Conservation (phyloP, 2,329 filamentous ascomycete genomes). For the Seiridium unicorne region DNA sequence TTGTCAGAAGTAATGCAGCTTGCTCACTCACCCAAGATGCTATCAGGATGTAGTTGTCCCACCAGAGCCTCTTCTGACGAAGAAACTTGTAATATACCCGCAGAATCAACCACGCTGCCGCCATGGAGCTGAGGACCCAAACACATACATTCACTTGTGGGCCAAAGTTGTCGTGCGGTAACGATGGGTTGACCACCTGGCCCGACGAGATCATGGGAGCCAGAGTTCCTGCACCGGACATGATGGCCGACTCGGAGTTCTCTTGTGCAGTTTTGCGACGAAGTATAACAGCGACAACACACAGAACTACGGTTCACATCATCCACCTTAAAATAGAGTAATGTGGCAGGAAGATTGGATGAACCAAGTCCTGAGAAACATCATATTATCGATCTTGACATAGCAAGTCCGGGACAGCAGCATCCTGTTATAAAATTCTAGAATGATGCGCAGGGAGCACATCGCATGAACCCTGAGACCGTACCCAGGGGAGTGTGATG, state of each 20-base stretch:
- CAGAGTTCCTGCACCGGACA: neutral
- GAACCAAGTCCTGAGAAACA: neutral
- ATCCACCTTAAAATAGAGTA: neutral
- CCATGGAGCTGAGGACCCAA: conserved; percentile 4
- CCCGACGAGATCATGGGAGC: neutral
- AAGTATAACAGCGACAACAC: neutral
- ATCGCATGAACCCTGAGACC: neutral
- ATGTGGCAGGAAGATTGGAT: neutral
- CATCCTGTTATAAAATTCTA: neutral
- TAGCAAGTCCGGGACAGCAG: neutral
- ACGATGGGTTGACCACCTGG: conserved; percentile 2
- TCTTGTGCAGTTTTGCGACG: neutral
- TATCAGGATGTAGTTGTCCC: conserved; percentile 29
- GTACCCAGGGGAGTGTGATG: neutral
- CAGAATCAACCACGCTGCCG: conserved; percentile 8
- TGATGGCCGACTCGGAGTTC: neutral
- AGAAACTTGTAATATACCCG: conserved; percentile 22
- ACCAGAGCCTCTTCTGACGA: conserved; percentile 24
- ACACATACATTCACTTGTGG: neutral
- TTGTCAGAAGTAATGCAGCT: neutral
- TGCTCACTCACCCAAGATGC: conserved; percentile 20
- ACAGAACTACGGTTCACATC: neutral
- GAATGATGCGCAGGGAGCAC: neutral
- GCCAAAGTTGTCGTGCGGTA: conserved; percentile 3
- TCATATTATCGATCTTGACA: neutral